Evolutionary conservation across 208 protist genomes (phyloP).

Genomic region (Jaenimonas drosophilae): DNA sequence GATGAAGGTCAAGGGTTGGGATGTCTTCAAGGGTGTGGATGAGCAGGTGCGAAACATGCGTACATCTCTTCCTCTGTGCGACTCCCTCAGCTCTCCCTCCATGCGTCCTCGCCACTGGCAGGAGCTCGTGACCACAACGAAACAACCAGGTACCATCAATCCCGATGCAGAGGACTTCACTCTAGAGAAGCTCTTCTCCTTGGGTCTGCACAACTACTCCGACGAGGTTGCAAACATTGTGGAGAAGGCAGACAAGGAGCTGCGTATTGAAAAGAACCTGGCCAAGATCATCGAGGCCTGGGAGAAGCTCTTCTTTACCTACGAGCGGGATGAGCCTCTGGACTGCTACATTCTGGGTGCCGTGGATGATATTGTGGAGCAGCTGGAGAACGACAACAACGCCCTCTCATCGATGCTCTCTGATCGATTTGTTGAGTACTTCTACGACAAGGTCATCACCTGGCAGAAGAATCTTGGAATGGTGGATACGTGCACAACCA

Average conservation of each 20-base stretch:
- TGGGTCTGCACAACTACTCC: constrained; percentile 95
- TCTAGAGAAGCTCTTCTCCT: constrained; percentile 92
- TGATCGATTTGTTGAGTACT: constrained; percentile 95
- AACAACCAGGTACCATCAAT: constrained; percentile 84
- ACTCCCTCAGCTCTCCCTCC: constrained; percentile 88
- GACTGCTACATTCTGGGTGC: constrained; percentile 86
- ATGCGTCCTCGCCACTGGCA: constrained; percentile 96
- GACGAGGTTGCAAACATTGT: constrained; percentile 96
- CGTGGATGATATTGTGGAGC: constrained; percentile 93
- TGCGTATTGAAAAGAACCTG: constrained; percentile 95
- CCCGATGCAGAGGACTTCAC: constrained; percentile 88
- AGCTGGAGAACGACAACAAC: constrained; percentile 94
- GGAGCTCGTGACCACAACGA: constrained; percentile 90
- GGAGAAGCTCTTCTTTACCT: constrained; percentile 90
- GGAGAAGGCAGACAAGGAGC: constrained; percentile 95
- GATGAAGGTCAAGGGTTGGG: constrained; percentile 92
- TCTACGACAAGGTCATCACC: constrained; percentile 90
- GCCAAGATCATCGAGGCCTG: constrained; percentile 94
- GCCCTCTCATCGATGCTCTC: constrained; percentile 94
- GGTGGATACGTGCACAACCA: constrained; percentile 93
- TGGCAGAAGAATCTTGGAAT: constrained; percentile 95
- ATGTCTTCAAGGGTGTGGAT: constrained; percentile 90
- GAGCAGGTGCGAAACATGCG: constrained; percentile 93
- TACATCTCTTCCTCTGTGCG: constrained; percentile 88
- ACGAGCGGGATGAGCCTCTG: constrained; percentile 73